A percentile compares a stretch with the other conserved stretches of the same genome.
Evolutionary conservation across 2,329 filamentous ascomycete species (phyloP).

Genomic region (Aspergillus eucalypticola): DNA sequence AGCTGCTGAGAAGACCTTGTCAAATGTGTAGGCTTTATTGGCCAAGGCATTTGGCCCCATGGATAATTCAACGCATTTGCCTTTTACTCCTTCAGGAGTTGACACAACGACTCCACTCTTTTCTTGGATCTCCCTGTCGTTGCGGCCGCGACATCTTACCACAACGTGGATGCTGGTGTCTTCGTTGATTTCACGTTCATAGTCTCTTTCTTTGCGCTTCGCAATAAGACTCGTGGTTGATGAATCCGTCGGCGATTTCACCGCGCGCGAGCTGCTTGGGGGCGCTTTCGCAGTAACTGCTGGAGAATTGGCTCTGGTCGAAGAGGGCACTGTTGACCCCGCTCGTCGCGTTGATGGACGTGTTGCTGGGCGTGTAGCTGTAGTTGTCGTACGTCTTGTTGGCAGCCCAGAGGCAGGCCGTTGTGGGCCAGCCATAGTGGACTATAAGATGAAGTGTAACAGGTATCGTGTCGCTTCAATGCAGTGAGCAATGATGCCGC

Average conservation of each 20-base stretch:
- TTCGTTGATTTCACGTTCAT: slow-evolving; percentile 68
- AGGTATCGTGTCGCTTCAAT: neutral
- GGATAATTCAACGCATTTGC: slow-evolving; percentile 77
- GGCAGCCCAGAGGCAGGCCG: slow-evolving; percentile 52
- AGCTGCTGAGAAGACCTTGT: slow-evolving; percentile 93
- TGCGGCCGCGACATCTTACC: slow-evolving; percentile 89
- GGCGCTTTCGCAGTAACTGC: slow-evolving; percentile 67
- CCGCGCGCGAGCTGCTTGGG: slow-evolving; percentile 37
- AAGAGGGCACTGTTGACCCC: slow-evolving; percentile 45
- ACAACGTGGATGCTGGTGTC: slow-evolving; percentile 98
- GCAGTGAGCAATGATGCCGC: neutral
- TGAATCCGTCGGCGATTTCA: slow-evolving; percentile 47
- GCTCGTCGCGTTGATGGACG: slow-evolving; percentile 53
- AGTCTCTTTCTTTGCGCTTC: slow-evolving; percentile 87
- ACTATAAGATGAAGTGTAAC: neutral
- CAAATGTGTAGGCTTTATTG: slow-evolving; percentile 96
- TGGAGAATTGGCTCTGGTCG: slow-evolving; percentile 66
- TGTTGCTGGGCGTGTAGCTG: slow-evolving; percentile 49
- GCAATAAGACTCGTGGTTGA: slow-evolving; percentile 53
- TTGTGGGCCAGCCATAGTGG: slow-evolving; percentile 56
- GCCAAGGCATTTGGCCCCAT: slow-evolving; percentile 91
- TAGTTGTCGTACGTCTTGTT: slow-evolving; percentile 46
- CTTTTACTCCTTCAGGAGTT: slow-evolving; percentile 78
- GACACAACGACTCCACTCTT: slow-evolving; percentile 91
- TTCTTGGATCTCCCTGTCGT: slow-evolving; percentile 86